These are phyloP conservation scores for Sequoia sempervirens DNA, from an alignment of 75 land plant species.

Conservation along the genomic window DNA sequence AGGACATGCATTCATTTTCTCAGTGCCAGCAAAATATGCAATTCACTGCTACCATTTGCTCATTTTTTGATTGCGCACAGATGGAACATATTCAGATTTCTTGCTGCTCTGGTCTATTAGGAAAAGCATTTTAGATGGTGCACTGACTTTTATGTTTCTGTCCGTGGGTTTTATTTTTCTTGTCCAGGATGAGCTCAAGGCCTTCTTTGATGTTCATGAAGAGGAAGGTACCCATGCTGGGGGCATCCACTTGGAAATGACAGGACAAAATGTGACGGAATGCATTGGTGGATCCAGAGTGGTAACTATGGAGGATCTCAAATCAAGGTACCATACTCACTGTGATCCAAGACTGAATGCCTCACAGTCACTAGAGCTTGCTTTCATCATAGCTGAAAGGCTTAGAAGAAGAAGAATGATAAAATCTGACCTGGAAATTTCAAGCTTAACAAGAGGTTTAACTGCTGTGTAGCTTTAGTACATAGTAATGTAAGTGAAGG, in stretches of 20 bases:
- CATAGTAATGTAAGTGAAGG: background rate
- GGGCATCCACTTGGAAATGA: conserved; percentile 78
- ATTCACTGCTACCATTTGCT: background rate
- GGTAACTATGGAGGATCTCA: conserved; percentile 52
- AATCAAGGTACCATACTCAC: conserved; percentile 60
- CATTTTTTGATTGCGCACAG: too few species aligned
- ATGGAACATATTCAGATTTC: background rate
- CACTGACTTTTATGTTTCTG: background rate
- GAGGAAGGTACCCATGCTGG: conserved; percentile 70
- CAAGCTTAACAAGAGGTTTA: background rate
- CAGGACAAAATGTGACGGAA: conserved; percentile 72
- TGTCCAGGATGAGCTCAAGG: conserved; percentile 48
- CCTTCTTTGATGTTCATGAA: conserved; percentile 81
- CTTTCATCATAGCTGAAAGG: conserved; percentile 56
- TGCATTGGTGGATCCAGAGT: conserved; percentile 59
- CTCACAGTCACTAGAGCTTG: conserved; percentile 67
- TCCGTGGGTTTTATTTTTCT: background rate
- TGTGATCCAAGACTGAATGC: conserved; percentile 72
- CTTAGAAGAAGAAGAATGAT: conserved; percentile 44
- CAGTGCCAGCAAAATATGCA: background rate
- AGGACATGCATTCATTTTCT: conserved; percentile 3
- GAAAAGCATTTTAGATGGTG: background rate
- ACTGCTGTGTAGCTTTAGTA: background rate
- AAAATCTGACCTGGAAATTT: conserved; percentile 3
- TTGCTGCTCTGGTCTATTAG: background rate